Evolutionary conservation across 345 rosid genomes (phyloP).

Genomic region (Corchorus olitorius): DNA sequence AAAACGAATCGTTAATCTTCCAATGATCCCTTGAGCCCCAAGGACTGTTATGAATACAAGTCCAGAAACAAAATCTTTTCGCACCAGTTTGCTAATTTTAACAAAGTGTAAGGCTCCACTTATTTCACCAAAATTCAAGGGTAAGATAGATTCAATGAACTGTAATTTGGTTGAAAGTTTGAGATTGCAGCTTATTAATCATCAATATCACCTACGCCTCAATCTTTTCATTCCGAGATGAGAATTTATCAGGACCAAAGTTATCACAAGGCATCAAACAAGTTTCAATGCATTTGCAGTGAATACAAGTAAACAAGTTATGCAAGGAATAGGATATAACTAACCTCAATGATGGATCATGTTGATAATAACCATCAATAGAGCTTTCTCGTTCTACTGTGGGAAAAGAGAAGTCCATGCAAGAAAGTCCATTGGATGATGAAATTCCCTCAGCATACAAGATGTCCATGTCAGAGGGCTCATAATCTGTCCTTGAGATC

Average conservation of each 20-base stretch:
- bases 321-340: slow-evolving; percentile 16
- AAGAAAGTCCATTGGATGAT: slow-evolving; percentile 65
- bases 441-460: slow-evolving; percentile 77
- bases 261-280: background rate
- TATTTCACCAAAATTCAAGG: background rate
- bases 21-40: background rate
- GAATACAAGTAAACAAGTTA: background rate
- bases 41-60: background rate
- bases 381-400: slow-evolving; percentile 30
- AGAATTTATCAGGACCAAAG: background rate
- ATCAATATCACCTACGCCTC: background rate
- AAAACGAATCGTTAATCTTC: background rate
- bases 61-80: background rate
- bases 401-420: slow-evolving; percentile 79
- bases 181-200: background rate
- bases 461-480: slow-evolving; percentile 83
- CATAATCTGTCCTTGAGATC: slow-evolving; percentile 65
- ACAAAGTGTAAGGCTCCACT: background rate
- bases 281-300: background rate
- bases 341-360: slow-evolving; percentile 55
- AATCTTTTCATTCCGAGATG: background rate
- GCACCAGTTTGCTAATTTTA: background rate
- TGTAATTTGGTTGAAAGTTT: background rate
- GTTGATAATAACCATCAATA: slow-evolving; percentile 46
- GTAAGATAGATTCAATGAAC: background rate